Base-by-base conservation (phyloP, 192 early-diverging fungal species). In the Coemansia sp. region DNA sequence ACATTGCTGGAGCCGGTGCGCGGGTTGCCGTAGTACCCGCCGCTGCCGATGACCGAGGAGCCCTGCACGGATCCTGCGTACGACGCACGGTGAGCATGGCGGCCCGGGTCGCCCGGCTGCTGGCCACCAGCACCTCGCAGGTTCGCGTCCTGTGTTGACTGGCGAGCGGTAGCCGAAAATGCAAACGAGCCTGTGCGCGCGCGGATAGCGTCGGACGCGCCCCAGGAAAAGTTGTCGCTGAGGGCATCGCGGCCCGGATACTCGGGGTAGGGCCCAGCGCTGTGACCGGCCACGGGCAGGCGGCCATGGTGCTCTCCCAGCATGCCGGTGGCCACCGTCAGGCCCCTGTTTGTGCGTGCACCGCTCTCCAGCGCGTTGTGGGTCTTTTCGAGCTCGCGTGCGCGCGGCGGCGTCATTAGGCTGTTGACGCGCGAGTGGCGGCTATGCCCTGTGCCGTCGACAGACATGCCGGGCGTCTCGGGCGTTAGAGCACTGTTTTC, bases 151-250 rank as follows among this genome's bases (percentile, higher is more conserved):
- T 46, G 41, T 29, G 42, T 53, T 22, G 53, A 55, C 35, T 46
- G 55, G 25, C 50, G 44, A 6, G 32, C 53, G 2, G 38, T 49
- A 27, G 39, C 23, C 3, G 37, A 27, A 20, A 42, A 38, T 18
- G 52, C 71, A 48, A 74, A 36, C 17, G 71, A 74, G 14, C 55
- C 60, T 5, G 71, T 46, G 32, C 71, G 71, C 39, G 42, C 17
- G 18, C 71, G 71, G 10, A 45, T 43, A 10, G 42, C 28, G 0
- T 23, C 52, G 1, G 53, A 54, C 30, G 51, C 5, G 32, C 64
- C 71, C 71, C 71, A 74, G 4, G 59, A 55, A 51, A 48, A 62
- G 23, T 64, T 52, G 30, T 74, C 71, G 52, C 71, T 74, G 11
- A 46, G 40, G 0, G 71, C 50, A 23, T 58, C 64, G 15, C 43